Conservation (phyloP, 345 rosid species). For the Brassica juncea region DNA sequence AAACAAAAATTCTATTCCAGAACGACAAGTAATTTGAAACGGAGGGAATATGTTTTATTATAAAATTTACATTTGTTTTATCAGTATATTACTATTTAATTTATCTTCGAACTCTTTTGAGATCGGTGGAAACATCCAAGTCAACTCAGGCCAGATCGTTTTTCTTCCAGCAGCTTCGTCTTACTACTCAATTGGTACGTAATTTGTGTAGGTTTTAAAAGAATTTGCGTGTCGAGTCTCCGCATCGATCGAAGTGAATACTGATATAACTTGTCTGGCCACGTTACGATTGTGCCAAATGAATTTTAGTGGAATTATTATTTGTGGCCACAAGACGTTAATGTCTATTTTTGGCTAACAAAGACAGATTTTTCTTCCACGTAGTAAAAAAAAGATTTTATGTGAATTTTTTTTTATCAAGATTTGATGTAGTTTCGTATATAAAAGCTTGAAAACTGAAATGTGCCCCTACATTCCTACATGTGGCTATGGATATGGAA, state of each 20-base stretch:
- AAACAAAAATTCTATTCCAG: too few relatives aligned
- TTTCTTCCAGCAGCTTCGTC: not conserved
- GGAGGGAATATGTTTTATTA: too few relatives aligned
- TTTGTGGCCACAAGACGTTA: not conserved
- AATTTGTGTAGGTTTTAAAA: not conserved
- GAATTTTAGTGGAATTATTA: not conserved
- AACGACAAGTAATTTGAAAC: too few relatives aligned
- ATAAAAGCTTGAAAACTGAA: not conserved
- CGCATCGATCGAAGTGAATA: not conserved
- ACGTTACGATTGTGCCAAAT: constrained; percentile 8
- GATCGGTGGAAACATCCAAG: not conserved
- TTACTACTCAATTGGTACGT: not conserved
- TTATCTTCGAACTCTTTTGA: too few relatives aligned
- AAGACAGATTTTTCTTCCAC: too few relatives aligned
- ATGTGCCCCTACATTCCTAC: not conserved
- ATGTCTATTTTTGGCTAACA: too few relatives aligned
- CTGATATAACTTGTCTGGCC: constrained; percentile 12
- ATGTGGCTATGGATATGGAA: not conserved
- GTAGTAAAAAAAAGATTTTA: too few relatives aligned
- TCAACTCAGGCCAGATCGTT: not conserved
- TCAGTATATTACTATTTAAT: too few relatives aligned
- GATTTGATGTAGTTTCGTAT: not conserved
- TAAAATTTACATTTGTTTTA: too few relatives aligned
- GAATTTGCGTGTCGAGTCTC: not conserved
- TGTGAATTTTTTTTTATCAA: not conserved